Conservation (phyloP, 306 rosid genomes). For the Canavalia gladiata region DNA sequence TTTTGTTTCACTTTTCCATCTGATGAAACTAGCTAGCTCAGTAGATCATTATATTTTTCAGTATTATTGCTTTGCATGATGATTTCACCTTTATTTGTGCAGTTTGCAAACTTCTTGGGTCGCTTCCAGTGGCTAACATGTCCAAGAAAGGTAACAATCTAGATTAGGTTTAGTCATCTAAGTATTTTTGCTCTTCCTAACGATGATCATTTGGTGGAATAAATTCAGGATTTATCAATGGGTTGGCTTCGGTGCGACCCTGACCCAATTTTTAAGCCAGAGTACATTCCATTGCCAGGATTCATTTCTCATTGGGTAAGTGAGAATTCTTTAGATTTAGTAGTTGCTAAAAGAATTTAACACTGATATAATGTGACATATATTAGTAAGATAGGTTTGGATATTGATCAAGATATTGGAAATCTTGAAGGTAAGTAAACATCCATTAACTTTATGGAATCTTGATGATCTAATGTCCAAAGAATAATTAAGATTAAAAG, state of each 20-base stretch:
- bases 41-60: background rate
- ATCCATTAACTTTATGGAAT: constrained; percentile 21
- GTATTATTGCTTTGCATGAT: background rate
- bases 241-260: constrained; percentile 97
- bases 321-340: constrained; percentile 30
- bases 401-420: constrained; percentile 22
- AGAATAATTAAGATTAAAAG: no score
- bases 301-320: constrained; percentile 79
- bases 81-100: constrained; percentile 51
- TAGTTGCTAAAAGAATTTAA: constrained; percentile 2
- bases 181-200: constrained; percentile 27
- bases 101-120: constrained; percentile 92
- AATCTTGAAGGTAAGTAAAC: constrained; percentile 15
- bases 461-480: background rate
- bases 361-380: background rate
- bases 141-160: constrained; percentile 86
- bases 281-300: constrained; percentile 65
- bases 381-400: background rate
- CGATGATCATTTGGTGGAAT: constrained; percentile 43
- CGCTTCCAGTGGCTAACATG: constrained; percentile 92
- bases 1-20: background rate
- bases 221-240: constrained; percentile 86
- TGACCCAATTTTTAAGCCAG: constrained; percentile 89
- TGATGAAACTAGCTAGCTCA: background rate
- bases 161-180: constrained; percentile 30